Evolutionary conservation across 208 protist species (phyloP).

Genomic region (Acanthamoeba castellanii): DNA sequence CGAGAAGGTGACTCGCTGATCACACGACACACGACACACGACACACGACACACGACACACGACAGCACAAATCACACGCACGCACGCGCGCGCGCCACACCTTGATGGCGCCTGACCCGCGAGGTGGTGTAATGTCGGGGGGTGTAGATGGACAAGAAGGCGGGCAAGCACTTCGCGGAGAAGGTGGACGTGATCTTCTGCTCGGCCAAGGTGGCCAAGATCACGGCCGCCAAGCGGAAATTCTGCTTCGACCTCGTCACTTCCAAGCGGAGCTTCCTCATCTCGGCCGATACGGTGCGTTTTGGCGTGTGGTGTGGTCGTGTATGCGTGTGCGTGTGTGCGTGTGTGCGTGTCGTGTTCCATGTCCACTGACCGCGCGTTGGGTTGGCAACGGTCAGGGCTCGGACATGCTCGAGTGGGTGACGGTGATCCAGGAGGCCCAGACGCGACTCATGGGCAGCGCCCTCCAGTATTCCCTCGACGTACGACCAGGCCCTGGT

Average conservation of each 20-base stretch:
- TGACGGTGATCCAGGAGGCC: constrained; percentile 71
- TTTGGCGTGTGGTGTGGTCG: neutral
- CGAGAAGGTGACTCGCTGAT: constrained; percentile 59
- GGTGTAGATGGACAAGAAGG: constrained; percentile 50
- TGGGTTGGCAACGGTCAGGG: constrained; percentile 15
- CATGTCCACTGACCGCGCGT: too few species aligned
- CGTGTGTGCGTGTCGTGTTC: too few species aligned
- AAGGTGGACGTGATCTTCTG: constrained; percentile 57
- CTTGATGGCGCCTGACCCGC: too few species aligned
- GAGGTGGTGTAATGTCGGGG: neutral
- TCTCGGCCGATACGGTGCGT: constrained; percentile 26
- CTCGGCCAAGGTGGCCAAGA: constrained; percentile 60
- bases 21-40: neutral
- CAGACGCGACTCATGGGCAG: constrained; percentile 63
- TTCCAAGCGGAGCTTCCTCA: constrained; percentile 1
- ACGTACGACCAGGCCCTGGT: neutral
- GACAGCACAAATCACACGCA: too few species aligned
- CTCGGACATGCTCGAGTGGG: constrained; percentile 59
- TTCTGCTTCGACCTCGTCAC: constrained; percentile 73
- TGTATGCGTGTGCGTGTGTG: too few species aligned
- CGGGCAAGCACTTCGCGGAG: constrained; percentile 16
- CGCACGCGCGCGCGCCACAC: too few species aligned
- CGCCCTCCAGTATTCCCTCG: constrained; percentile 44
- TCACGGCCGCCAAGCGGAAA: constrained; percentile 48
- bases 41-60: neutral